A percentile compares a stretch with the other conserved stretches of the same genome.
phyloP scores from a whole-genome alignment of 163 green algal species.

The Trebouxiophyceae sp. region DNA sequence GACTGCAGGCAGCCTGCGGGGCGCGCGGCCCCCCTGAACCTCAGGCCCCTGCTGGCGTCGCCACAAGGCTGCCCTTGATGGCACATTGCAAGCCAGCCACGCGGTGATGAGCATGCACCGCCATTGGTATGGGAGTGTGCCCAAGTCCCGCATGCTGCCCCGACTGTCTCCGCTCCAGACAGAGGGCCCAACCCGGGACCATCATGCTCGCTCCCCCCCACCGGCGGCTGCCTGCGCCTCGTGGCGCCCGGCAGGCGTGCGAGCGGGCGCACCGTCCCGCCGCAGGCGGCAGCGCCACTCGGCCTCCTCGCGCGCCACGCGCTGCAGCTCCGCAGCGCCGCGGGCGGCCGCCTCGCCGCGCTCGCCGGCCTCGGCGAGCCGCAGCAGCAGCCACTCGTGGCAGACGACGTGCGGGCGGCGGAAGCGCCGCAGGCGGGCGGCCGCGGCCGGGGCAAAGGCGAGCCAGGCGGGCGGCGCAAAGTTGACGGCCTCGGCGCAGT shows the following conservation, averaged over 20 bases:
- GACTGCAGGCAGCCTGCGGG: conserved; percentile 8
- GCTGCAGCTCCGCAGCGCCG: conserved; percentile 41
- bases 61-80: no score
- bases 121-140: no score
- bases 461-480: conserved; percentile 78
- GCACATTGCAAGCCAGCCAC: neutral
- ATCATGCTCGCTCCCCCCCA: no score
- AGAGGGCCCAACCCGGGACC: no score
- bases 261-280: conserved; percentile 29
- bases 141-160: no score
- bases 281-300: conserved; percentile 43
- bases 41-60: no score
- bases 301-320: conserved; percentile 40
- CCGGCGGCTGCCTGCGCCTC: no score
- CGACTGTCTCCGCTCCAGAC: no score
- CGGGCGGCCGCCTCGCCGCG: conserved; percentile 25
- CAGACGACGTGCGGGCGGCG: conserved; percentile 46
- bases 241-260: no score
- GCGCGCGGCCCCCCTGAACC: no score
- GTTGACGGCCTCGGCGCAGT: conserved; percentile 83
- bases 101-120: no score
- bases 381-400: conserved; percentile 63
- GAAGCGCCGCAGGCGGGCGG: conserved; percentile 52
- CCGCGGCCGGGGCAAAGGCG: conserved; percentile 33
- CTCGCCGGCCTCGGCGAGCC: conserved; percentile 10